These are phyloP conservation scores for Chlorella sp. DNA, from an alignment of 139 green algal species.

Conservation along the genomic window DNA sequence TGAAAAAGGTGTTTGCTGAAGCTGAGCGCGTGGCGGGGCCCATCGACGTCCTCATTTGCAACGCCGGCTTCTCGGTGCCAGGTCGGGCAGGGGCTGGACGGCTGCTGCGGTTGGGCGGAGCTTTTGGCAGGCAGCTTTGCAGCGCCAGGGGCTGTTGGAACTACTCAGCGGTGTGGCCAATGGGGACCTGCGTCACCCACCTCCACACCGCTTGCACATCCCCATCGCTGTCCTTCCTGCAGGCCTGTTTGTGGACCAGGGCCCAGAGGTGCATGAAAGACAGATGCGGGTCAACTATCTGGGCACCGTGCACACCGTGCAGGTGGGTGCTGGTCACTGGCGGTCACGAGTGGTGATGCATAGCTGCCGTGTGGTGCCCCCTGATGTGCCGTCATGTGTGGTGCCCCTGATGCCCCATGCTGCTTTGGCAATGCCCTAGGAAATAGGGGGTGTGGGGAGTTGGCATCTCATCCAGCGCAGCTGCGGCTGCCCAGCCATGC, in stretches of 20 bases:
- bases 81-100: slow-evolving; percentile 28
- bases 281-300: slow-evolving; percentile 86
- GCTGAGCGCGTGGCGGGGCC: slow-evolving; percentile 43
- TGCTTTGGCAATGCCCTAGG: too few relatives aligned
- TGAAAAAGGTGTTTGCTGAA: background rate
- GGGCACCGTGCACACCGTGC: slow-evolving; percentile 63
- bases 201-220: background rate
- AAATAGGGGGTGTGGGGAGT: too few relatives aligned
- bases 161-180: too few relatives aligned
- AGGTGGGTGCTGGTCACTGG: too few relatives aligned
- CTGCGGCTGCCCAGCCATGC: too few relatives aligned
- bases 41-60: slow-evolving; percentile 75
- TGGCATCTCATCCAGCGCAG: too few relatives aligned
- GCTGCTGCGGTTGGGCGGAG: background rate
- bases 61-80: slow-evolving; percentile 64
- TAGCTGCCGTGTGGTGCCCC: too few relatives aligned
- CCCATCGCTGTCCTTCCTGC: too few relatives aligned
- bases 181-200: too few relatives aligned
- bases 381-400: too few relatives aligned
- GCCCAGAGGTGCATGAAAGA: slow-evolving; percentile 49
- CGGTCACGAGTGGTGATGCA: too few relatives aligned
- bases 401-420: too few relatives aligned
- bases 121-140: background rate
- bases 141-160: background rate
- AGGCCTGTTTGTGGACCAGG: slow-evolving; percentile 78